Percentiles rank a stretch among this genome's conserved stretches.
phyloP scores from a whole-genome alignment of 2,329 filamentous ascomycete species.

The Rhynchosporium secalis region DNA sequence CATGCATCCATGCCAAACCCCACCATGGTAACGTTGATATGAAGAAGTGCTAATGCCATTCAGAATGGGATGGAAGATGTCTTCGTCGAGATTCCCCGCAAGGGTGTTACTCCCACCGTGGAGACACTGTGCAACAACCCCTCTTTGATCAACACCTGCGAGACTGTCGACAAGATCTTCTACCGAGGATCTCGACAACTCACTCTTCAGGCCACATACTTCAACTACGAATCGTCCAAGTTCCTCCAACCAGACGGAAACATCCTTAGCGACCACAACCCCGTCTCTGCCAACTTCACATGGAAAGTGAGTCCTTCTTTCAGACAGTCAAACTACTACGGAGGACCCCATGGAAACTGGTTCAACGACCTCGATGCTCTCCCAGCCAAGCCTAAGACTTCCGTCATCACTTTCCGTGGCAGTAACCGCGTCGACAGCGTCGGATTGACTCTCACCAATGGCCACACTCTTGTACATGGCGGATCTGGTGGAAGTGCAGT shows the following conservation, averaged over 20 bases:
- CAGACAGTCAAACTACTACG: constrained; percentile 49
- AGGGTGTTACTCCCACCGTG: constrained; percentile 47
- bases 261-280: constrained; percentile 65
- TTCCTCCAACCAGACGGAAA: constrained; percentile 59
- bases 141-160: constrained; percentile 53
- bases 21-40: background rate
- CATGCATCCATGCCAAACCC: background rate
- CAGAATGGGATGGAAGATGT: constrained; percentile 56
- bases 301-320: constrained; percentile 44
- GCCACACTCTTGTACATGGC: constrained; percentile 52
- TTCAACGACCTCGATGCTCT: constrained; percentile 52
- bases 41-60: constrained; percentile 42
- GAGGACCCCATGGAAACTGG: constrained; percentile 52
- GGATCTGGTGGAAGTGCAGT: constrained; percentile 50
- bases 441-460: constrained; percentile 49
- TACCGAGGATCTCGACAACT: constrained; percentile 54
- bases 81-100: constrained; percentile 57
- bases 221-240: constrained; percentile 54
- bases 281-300: constrained; percentile 56
- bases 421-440: constrained; percentile 52
- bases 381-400: constrained; percentile 41
- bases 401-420: constrained; percentile 49
- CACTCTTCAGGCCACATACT: constrained; percentile 49
- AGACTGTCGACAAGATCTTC: constrained; percentile 65
- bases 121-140: constrained; percentile 58